Base-by-base conservation (phyloP, 1,284 basidiomycete genomes). In the Coriolopsis trogii region DNA sequence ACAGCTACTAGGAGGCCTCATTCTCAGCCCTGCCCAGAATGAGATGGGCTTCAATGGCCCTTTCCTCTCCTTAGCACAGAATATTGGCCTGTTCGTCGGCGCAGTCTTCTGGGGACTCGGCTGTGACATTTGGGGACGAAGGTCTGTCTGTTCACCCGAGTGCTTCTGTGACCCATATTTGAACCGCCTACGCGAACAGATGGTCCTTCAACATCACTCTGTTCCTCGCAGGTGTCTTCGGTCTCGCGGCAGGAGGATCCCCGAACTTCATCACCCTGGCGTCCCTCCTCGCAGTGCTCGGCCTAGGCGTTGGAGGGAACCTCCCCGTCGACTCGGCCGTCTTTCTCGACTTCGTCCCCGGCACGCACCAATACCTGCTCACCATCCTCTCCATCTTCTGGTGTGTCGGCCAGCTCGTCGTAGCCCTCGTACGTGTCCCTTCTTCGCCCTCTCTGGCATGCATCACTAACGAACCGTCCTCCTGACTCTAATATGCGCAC, bases 371-470 rank as follows among this genome's bases (percentile, higher is more conserved):
- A 53, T 88, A 85, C 58, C 75, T 88, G 8, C 69, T 89, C 16
- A 87, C 87, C 0, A 70, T 87, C 18, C 72, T 89, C 6, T 84
- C 84, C 0, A 80, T 87, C 20, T 89, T 82, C 83, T 89, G 86
- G 85, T 78, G 79, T 4, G 75, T 88, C 59, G 81, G 88, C 51
- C 78, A 85, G 68, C 73, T 90, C 33, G 56, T 89, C 43, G 77
- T 78, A 36, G 80, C 82, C 70, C 65, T 89, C 62, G 77, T 89
- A 65, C 56, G 80, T 70, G 54, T 26, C n/a, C 2, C 24, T 9
- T 28, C 3, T 25, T 15, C 40, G n/a, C n/a, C n/a, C n/a, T n/a
- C n/a, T n/a, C n/a, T n/a, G n/a, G n/a, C n/a, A n/a, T n/a, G n/a
- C n/a, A n/a, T n/a, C n/a, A n/a, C n/a, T n/a, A n/a, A n/a, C n/a